phyloP scores from a whole-genome alignment of 2,329 filamentous ascomycete species.

The Diaporthe sp. region DNA sequence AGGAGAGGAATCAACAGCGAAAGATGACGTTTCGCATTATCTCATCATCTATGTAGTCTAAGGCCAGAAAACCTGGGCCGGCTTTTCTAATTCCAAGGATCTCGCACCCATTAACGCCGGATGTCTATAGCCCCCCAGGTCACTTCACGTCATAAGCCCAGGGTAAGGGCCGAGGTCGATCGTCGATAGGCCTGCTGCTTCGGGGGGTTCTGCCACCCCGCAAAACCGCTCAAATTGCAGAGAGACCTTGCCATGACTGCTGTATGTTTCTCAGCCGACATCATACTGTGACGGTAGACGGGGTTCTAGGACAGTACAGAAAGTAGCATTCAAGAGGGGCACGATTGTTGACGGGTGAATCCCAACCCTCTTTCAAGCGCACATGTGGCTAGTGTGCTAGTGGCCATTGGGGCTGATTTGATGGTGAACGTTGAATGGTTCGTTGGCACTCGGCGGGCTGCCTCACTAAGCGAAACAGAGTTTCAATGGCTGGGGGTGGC shows the following conservation, averaged over 20 bases:
- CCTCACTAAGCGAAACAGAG: constrained; percentile 16
- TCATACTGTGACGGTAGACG: constrained; percentile 14
- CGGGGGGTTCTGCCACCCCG: background rate
- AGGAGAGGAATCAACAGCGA: background rate
- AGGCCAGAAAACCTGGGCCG: background rate
- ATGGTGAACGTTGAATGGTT: background rate
- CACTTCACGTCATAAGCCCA: constrained; percentile 20
- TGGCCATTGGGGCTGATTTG: too few relatives aligned
- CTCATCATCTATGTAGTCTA: background rate
- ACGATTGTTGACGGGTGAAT: background rate
- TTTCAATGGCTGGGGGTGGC: background rate
- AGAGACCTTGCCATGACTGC: background rate
- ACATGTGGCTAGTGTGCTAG: background rate
- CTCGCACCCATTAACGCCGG: constrained; percentile 3
- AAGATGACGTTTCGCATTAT: constrained; percentile 14
- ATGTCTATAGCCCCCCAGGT: background rate
- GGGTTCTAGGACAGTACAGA: background rate
- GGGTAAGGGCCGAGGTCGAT: constrained; percentile 1
- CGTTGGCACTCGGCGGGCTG: background rate
- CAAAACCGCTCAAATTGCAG: background rate
- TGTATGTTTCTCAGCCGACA: background rate
- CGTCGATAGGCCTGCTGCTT: background rate
- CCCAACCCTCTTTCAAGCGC: background rate
- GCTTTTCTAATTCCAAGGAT: constrained; percentile 5
- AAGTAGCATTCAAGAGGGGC: background rate